Evolutionary conservation across 1,284 basidiomycete genomes (phyloP).

Genomic region (Xerocomus amazonicus): DNA sequence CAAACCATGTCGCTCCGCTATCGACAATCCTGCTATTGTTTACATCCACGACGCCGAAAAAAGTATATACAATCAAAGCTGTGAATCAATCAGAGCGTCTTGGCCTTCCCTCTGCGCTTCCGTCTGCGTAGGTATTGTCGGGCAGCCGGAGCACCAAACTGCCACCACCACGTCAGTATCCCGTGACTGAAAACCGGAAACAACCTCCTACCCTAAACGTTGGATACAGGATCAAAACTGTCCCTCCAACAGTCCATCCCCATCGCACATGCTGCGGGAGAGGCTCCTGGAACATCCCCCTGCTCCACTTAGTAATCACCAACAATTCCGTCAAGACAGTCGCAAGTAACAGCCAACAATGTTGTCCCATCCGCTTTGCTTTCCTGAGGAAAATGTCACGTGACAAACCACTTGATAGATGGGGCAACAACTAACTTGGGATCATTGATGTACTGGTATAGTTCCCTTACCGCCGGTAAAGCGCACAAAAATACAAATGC

Average conservation of each 20-base stretch:
- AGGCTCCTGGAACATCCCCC: constrained; percentile 63
- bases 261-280: constrained; percentile 60
- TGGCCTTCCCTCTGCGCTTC: constrained; percentile 34
- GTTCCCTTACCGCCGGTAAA: constrained; percentile 74
- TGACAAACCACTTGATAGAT: neutral
- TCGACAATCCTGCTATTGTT: no score
- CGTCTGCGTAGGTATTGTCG: constrained; percentile 47
- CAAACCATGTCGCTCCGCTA: neutral
- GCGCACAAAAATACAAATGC: constrained; percentile 77
- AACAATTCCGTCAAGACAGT: constrained; percentile 76
- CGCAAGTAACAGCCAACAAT: constrained; percentile 79
- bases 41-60: neutral
- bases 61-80: neutral
- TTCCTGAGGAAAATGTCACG: constrained; percentile 40
- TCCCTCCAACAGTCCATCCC: constrained; percentile 58
- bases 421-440: constrained; percentile 51
- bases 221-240: constrained; percentile 65
- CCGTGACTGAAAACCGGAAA: neutral
- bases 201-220: constrained; percentile 48
- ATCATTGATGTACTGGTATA: constrained; percentile 76
- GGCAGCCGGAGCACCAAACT: constrained; percentile 53
- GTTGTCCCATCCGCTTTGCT: constrained; percentile 81
- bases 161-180: constrained; percentile 7
- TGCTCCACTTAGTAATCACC: constrained; percentile 74
- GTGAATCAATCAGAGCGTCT: constrained; percentile 24